Base-by-base conservation (phyloP, 1,284 basidiomycete species). In the Ceratobasidium papillatum region DNA sequence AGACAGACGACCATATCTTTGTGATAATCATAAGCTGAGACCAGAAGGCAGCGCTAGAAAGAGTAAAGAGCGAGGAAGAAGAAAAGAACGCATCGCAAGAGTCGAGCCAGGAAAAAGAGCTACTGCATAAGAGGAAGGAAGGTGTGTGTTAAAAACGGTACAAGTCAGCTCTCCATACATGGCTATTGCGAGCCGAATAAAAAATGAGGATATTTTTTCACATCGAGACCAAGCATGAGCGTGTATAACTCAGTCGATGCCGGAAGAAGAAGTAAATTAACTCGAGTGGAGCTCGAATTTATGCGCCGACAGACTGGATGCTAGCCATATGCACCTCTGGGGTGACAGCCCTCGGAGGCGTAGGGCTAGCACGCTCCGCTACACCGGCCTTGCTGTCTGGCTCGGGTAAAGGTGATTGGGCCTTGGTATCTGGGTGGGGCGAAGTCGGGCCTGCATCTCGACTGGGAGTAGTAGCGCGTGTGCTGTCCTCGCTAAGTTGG, bases 401-500 rank as follows among this genome's bases (percentile, higher is more conserved):
- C 49, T 66, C 51, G 49, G 49, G 32, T 34, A 34, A 30, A 17
- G 22, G 43, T 2, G 64, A 38, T 38, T 66, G 41, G 19, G 41
- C 45, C 34, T 52, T 38, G 11, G 30, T 25, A 27, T 27, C 43
- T 36, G 64, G 45, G 34, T 12, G 64, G 25, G 64, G 30, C 12
- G 51, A 38, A 34, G 47, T 14, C 3, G 63, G 63, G 25, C 27
- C 47, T 38, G 47, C 25, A 45, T 32, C 64, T 34, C n/a, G 64
- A n/a, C 34, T 36, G 17, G 64, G 64, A 19, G 64, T 61, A 3
- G 59, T 61, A 9, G 64, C 49, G 12, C 34, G 64, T 19, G 64
- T 52, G 45, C 64, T 54, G 59, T 66, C 64, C 11, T 66, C 64
- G 64, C 64, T 66, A 25, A 66, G 49, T 17, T 66, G 64, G 47